phyloP scores from a whole-genome alignment of 352 stramenopile genomes.

The Globisporangium megalacanthum region DNA sequence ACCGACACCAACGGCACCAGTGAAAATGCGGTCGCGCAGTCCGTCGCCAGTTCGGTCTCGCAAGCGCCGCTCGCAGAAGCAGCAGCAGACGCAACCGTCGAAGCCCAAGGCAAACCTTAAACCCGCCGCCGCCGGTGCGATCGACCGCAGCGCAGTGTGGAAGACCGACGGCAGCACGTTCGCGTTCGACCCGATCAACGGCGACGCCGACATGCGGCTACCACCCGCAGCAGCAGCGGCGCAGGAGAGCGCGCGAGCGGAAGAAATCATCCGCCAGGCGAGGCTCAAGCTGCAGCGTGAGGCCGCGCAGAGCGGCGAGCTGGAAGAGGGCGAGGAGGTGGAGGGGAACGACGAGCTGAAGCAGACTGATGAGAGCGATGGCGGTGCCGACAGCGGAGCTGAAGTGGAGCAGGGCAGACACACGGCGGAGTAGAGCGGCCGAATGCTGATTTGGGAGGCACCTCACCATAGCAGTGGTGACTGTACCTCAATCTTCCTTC shows the following conservation, averaged over 20 bases:
- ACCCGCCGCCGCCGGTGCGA: background rate
- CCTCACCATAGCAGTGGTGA: no score
- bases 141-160: conserved; percentile 14
- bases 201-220: conserved; percentile 8
- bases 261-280: conserved; percentile 69
- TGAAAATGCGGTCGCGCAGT: conserved; percentile 17
- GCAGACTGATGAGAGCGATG: no score
- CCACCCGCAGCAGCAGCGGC: conserved; percentile 9
- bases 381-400: conserved; percentile 22
- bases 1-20: no score
- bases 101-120: no score
- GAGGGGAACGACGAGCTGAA: conserved; percentile 32
- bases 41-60: conserved; percentile 24
- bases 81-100: background rate
- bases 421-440: no score
- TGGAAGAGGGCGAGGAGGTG: conserved; percentile 49
- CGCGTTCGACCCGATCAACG: conserved; percentile 12
- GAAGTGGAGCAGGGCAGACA: no score
- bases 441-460: no score
- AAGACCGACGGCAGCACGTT: conserved; percentile 9
- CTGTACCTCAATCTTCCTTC: no score
- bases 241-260: conserved; percentile 46
- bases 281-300: conserved; percentile 40
- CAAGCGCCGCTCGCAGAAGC: background rate
- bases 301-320: conserved; percentile 32